These are phyloP conservation scores for Botrytis paeoniae DNA, from an alignment of 2,329 filamentous ascomycete genomes.

Conservation along the genomic window DNA sequence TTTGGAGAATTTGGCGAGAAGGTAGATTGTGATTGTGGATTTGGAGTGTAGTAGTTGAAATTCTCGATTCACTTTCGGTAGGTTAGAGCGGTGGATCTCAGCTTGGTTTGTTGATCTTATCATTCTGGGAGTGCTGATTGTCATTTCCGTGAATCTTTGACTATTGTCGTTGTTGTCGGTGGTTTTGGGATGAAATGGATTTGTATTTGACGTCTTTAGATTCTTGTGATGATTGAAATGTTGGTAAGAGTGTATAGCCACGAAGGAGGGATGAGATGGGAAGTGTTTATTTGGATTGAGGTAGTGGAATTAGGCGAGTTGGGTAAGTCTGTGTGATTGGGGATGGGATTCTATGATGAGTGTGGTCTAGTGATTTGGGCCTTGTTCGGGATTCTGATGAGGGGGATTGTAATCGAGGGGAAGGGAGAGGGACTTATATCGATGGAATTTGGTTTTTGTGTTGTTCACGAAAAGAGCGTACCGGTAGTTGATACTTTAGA, in stretches of 20 bases:
- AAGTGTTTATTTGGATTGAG: rapidly evolving
- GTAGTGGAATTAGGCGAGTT: too few species aligned
- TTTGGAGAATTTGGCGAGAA: too few species aligned
- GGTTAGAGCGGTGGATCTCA: neutral
- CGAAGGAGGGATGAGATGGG: neutral
- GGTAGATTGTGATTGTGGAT: too few species aligned
- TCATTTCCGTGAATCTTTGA: neutral
- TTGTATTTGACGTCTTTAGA: rapidly evolving
- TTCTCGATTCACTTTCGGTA: rapidly evolving
- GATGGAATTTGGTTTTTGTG: too few species aligned
- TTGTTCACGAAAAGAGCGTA: too few species aligned
- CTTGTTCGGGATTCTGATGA: too few species aligned
- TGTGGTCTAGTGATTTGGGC: too few species aligned
- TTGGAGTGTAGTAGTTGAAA: neutral
- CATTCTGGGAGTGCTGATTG: neutral
- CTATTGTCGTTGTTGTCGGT: too few species aligned
- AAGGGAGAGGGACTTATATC: too few species aligned
- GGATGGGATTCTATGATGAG: neutral
- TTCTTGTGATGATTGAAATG: neutral
- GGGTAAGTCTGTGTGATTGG: neutral
- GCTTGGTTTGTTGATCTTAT: rapidly evolving
- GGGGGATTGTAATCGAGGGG: too few species aligned
- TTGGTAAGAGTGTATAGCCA: neutral
- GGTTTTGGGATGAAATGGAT: neutral
- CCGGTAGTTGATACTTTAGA: too few species aligned